Evolutionary conservation across 2,329 filamentous ascomycete species (phyloP).

Genomic region (Microdochium trichocladiopsis): DNA sequence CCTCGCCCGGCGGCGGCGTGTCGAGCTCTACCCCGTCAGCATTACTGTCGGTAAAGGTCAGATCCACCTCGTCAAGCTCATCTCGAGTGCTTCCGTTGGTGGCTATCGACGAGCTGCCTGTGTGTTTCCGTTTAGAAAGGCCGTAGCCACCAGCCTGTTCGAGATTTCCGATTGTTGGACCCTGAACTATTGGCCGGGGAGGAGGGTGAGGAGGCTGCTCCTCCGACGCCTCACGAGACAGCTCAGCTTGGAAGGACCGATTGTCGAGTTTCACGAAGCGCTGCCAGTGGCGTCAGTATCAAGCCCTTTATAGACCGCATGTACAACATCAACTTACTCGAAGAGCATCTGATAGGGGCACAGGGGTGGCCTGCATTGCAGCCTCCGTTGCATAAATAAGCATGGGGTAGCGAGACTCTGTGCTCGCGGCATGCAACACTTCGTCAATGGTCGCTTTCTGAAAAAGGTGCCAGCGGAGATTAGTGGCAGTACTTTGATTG

Average conservation of each 20-base stretch:
- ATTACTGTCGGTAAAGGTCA: conserved; percentile 12
- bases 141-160: neutral
- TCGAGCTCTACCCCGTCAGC: neutral
- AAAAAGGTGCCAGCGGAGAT: neutral
- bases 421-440: conserved; percentile 37
- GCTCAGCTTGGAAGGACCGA: conserved; percentile 41
- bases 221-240: conserved; percentile 23
- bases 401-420: conserved; percentile 38
- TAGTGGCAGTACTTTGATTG: conserved; percentile 8
- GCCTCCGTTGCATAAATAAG: conserved; percentile 47
- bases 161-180: neutral
- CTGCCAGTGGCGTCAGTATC: conserved; percentile 19
- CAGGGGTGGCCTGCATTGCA: conserved; percentile 27
- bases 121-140: conserved; percentile 16
- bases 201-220: conserved; percentile 2
- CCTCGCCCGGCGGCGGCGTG: neutral
- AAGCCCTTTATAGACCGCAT: neutral
- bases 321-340: no score
- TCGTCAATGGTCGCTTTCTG: conserved; percentile 40
- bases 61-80: conserved; percentile 14
- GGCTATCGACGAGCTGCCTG: conserved; percentile 19
- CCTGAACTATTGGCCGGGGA: neutral
- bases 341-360: conserved; percentile 29
- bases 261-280: conserved; percentile 46
- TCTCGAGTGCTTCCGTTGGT: conserved; percentile 17